Evolutionary conservation across 768 basidiomycete genomes (phyloP).

Genomic region (Pleurotus salmoneostramineus): DNA sequence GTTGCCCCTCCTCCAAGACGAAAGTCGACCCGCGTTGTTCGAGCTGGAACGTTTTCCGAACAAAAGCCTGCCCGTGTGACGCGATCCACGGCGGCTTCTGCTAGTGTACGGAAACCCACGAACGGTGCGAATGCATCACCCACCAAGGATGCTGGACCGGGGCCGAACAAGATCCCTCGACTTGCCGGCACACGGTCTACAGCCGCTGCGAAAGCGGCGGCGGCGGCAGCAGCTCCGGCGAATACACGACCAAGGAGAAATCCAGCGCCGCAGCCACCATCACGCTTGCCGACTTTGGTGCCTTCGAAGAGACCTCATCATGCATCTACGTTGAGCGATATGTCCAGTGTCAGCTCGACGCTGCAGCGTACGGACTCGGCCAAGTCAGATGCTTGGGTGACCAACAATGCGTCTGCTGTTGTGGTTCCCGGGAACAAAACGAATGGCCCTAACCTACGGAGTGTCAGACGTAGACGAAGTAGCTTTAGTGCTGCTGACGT

Average conservation of each 20-base stretch:
- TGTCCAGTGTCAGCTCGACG: slow-evolving; percentile 34
- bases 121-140: slow-evolving; percentile 37
- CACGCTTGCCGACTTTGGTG: slow-evolving; percentile 69
- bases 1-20: slow-evolving; percentile 39
- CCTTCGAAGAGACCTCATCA: slow-evolving; percentile 51
- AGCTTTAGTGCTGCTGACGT: slow-evolving; percentile 89
- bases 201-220: slow-evolving; percentile 40
- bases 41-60: slow-evolving; percentile 59
- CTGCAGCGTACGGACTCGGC: slow-evolving; percentile 31
- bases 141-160: slow-evolving; percentile 40
- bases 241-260: slow-evolving; percentile 23
- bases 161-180: slow-evolving; percentile 68
- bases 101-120: slow-evolving; percentile 51
- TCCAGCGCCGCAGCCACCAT: slow-evolving; percentile 60
- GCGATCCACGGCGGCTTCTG: slow-evolving; percentile 59
- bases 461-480: slow-evolving; percentile 71
- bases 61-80: slow-evolving; percentile 73
- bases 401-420: slow-evolving; percentile 61
- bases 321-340: slow-evolving; percentile 45
- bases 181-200: slow-evolving; percentile 51
- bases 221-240: slow-evolving; percentile 32
- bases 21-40: slow-evolving; percentile 35
- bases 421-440: slow-evolving; percentile 71
- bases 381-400: slow-evolving; percentile 71
- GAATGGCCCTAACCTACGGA: slow-evolving; percentile 70